These are phyloP conservation scores for Gamarada debralockiae DNA, from an alignment of 495 filamentous ascomycete species.

Conservation along the genomic window DNA sequence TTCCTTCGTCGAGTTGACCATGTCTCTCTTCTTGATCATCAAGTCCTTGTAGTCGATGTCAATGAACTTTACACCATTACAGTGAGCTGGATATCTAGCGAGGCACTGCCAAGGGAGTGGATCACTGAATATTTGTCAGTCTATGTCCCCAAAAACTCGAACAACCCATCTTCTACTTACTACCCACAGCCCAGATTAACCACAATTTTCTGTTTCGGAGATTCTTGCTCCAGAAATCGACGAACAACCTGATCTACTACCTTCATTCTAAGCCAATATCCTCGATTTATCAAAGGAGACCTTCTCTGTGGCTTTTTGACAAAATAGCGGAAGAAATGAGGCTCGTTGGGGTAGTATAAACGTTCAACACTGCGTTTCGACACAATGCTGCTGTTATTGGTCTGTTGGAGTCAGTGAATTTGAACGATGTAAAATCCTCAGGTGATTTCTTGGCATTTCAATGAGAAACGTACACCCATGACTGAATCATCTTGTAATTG, in stretches of 20 bases:
- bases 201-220: conserved; percentile 64
- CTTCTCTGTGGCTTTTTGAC: conserved; percentile 78
- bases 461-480: conserved; percentile 55
- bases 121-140: conserved; percentile 53
- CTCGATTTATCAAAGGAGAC: conserved; percentile 81
- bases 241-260: conserved; percentile 70
- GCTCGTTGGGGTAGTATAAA: conserved; percentile 68
- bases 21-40: conserved; percentile 67
- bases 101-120: conserved; percentile 86
- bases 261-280: conserved; percentile 75
- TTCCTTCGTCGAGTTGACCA: conserved; percentile 57
- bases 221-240: conserved; percentile 59
- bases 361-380: conserved; percentile 87
- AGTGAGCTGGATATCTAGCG: conserved; percentile 51
- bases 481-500: conserved; percentile 57
- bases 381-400: conserved; percentile 85
- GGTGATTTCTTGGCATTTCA: neutral
- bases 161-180: conserved; percentile 46
- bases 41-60: conserved; percentile 86
- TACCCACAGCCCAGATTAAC: conserved; percentile 90
- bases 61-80: conserved; percentile 61
- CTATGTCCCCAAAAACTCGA: neutral
- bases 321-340: conserved; percentile 83
- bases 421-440: neutral
- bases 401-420: conserved; percentile 43